Evolutionary conservation across 1,139 yeast species (phyloP), one percentile per base, ranked within the genome.

Genomic region (Blastobotrys serpentis): DNA sequence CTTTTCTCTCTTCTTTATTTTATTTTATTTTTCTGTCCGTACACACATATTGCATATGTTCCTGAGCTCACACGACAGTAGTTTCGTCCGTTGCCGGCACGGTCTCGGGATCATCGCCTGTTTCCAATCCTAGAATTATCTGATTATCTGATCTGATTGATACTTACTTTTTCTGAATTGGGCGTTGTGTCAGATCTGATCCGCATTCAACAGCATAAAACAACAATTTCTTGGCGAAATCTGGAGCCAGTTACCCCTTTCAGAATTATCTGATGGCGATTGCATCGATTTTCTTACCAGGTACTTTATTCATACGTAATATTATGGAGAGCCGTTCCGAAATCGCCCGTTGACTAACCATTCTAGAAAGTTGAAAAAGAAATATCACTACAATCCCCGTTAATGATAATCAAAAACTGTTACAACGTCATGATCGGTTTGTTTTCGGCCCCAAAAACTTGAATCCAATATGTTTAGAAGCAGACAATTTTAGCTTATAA

Each of bases 81-180:
- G 13, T 29, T 29, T 29, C 32, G n/a, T 14, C 32, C 7, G n/a
- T 7, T 7, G 32, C 4, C 7, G 13, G 13, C 7, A 4, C 25
- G 40, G 40, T 36, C 40, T 36, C 40, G 40, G 40, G n/a, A 10
- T n/a, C 23, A 14, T 19, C 34, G n/a, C 14, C 23, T 36, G 25
- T n/a, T 36, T 11, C 37, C 22, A 33, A 33, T 33, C 37, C 11
- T 18, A 17, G 37, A 33, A 18, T 18, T 11, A 36, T 36, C 40
- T 36, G 40, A 36, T 36, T 17, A 36, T 36, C 40, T 36, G 25
- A 29, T 29, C 32, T 5, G 40, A 36, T 36, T 14, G 26, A 18
- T 4, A 29, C 13, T 36, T 36, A 7, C 40, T 36, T 36, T 36
- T 33, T 33, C 8, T 19, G 40, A 4, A 13, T 33, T 11, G n/a